These are phyloP conservation scores for Wickerhamomyces canadensis DNA, from an alignment of 805 yeast species.

Conservation along the genomic window DNA sequence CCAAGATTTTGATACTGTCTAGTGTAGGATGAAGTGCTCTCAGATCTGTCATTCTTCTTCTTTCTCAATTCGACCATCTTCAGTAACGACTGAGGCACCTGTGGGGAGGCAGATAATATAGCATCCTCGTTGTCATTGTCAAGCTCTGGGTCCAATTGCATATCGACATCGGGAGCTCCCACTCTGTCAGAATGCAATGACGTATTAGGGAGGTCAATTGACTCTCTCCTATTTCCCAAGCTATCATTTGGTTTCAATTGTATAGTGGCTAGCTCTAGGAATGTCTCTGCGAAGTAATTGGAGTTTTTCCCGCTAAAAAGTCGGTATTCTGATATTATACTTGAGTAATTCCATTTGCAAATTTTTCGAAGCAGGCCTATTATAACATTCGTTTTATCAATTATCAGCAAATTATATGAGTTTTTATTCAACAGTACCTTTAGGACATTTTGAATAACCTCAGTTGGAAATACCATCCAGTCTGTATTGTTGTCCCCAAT, in stretches of 20 bases:
- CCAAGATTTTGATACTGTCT: background rate
- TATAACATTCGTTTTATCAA: slow-evolving; percentile 76
- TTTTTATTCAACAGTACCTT: slow-evolving; percentile 55
- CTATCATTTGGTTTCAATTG: slow-evolving; percentile 29
- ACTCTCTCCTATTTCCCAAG: slow-evolving; percentile 2
- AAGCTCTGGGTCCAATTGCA: slow-evolving; percentile 18
- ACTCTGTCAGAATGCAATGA: no score
- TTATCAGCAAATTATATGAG: slow-evolving; percentile 62
- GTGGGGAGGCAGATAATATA: slow-evolving; percentile 55
- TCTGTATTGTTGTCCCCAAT: slow-evolving; percentile 17
- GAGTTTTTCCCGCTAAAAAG: slow-evolving; percentile 66
- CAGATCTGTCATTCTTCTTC: slow-evolving; percentile 26
- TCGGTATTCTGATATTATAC: slow-evolving; percentile 81
- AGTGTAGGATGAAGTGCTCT: background rate
- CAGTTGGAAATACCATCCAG: slow-evolving; percentile 74
- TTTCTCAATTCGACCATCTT: slow-evolving; percentile 43
- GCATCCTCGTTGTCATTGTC: slow-evolving; percentile 21
- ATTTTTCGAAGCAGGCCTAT: slow-evolving; percentile 77
- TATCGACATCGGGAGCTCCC: no score
- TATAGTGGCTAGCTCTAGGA: slow-evolving; percentile 65
- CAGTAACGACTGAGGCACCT: slow-evolving; percentile 57
- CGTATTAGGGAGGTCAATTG: slow-evolving; percentile 22
- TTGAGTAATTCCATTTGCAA: slow-evolving; percentile 85
- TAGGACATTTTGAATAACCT: slow-evolving; percentile 59
- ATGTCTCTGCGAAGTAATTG: slow-evolving; percentile 77